Evolutionary conservation across 306 rosid genomes (phyloP).

Genomic region (Fagus sylvatica): DNA sequence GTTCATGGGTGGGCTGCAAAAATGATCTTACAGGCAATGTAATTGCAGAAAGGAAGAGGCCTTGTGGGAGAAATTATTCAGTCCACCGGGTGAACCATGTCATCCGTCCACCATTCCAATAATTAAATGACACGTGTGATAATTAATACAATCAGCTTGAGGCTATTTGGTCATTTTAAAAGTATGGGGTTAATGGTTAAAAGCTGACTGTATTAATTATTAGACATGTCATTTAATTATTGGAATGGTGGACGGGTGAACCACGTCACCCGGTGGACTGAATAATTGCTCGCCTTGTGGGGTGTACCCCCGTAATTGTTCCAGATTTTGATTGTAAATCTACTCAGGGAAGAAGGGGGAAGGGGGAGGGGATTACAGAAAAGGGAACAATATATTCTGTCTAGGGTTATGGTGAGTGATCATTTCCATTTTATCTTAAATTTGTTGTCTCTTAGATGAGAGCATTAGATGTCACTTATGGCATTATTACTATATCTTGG

Average conservation of each 20-base stretch:
- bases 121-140: too few species aligned
- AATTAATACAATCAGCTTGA: too few species aligned
- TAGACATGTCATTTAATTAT: too few species aligned
- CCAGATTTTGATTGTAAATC: conserved; percentile 5
- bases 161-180: too few species aligned
- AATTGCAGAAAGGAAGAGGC: conserved; percentile 12
- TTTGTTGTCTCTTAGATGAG: not conserved
- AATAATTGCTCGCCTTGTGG: too few species aligned
- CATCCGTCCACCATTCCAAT: too few species aligned
- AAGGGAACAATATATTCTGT: not conserved
- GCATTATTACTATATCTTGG: not conserved
- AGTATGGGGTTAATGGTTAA: too few species aligned
- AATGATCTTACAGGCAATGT: conserved; percentile 1
- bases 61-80: too few species aligned
- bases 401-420: not conserved
- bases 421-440: not conserved
- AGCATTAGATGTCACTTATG: not conserved
- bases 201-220: too few species aligned
- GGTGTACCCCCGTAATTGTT: not conserved
- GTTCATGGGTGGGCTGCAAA: not conserved
- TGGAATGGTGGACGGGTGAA: too few species aligned
- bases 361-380: not conserved
- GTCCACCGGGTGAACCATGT: too few species aligned
- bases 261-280: too few species aligned
- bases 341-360: not conserved